Percentiles rank a stretch among this genome's conserved stretches.
Conservation (phyloP, 129 eudicot genomes). For the Pittosporum tobira region DNA sequence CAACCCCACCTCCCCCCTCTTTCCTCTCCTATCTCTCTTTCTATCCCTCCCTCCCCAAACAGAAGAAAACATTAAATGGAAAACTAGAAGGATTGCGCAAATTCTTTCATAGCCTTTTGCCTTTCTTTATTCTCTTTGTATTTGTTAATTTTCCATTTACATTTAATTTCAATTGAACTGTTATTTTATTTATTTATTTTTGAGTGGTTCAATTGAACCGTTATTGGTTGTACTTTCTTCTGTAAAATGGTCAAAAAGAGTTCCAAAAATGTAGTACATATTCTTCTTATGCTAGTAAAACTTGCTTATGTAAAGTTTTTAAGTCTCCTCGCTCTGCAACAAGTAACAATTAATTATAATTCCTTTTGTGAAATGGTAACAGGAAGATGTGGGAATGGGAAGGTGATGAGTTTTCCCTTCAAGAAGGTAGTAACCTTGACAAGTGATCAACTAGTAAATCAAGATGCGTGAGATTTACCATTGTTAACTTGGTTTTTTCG, state of each 20-base stretch:
- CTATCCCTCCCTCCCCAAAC: too few relatives aligned
- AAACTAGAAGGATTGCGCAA: too few relatives aligned
- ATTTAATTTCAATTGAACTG: too few relatives aligned
- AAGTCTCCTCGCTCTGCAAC: background rate
- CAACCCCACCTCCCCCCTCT: too few relatives aligned
- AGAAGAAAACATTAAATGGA: too few relatives aligned
- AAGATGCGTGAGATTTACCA: background rate
- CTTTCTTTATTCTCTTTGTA: too few relatives aligned
- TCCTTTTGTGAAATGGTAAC: slow-evolving; percentile 19
- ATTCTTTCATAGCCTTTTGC: too few relatives aligned
- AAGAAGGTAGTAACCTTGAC: slow-evolving; percentile 33
- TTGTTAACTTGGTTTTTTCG: slow-evolving; percentile 5
- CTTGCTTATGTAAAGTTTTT: background rate
- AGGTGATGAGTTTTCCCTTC: slow-evolving; percentile 38
- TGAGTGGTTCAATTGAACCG: too few relatives aligned
- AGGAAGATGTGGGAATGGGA: slow-evolving; percentile 77
- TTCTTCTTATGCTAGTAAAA: background rate
- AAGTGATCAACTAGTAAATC: background rate
- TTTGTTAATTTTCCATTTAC: too few relatives aligned
- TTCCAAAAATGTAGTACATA: background rate
- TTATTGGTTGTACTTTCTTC: background rate
- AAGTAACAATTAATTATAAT: background rate
- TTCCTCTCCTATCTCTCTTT: too few relatives aligned
- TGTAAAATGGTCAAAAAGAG: background rate
- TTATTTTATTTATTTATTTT: too few relatives aligned